A percentile compares a stretch with the other conserved stretches of the same genome.
These are phyloP conservation scores for Agrocybe praecox DNA, from an alignment of 768 basidiomycete genomes.

Conservation along the genomic window DNA sequence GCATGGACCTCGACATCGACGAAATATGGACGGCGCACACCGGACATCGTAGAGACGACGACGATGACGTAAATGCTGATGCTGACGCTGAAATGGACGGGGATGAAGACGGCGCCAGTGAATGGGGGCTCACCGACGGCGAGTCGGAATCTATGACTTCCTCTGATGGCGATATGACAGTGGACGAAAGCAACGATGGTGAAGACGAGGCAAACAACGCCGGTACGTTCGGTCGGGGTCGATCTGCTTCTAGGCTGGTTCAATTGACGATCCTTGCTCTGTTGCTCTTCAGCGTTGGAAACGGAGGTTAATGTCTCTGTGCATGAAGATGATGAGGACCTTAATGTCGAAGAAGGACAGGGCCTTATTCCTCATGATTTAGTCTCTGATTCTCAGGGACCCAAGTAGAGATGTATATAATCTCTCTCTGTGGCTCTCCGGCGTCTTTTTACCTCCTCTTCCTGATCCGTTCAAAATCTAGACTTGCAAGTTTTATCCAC, in stretches of 20 bases:
- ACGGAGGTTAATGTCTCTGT: constrained; percentile 23
- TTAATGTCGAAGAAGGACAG: constrained; percentile 15
- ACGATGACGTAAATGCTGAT: constrained; percentile 14
- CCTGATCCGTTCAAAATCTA: not conserved
- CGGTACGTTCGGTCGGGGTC: constrained; percentile 9
- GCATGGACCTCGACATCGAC: constrained; percentile 37
- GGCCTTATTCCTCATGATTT: constrained; percentile 12
- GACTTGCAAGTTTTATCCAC: not conserved
- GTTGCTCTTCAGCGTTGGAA: constrained; percentile 22
- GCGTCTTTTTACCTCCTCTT: too few relatives aligned
- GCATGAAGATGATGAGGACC: constrained; percentile 21
- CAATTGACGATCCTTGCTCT: constrained; percentile 18
- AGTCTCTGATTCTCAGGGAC: constrained; percentile 7
- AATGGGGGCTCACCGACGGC: constrained; percentile 46
- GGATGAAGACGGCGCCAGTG: constrained; percentile 23
- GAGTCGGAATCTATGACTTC: constrained; percentile 33
- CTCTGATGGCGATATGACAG: constrained; percentile 19
- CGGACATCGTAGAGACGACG: constrained; percentile 3
- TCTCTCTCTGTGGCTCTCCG: constrained; percentile 9
- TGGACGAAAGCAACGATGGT: constrained; percentile 11
- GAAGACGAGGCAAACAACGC: constrained; percentile 11
- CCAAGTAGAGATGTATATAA: constrained; percentile 16
- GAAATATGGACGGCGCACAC: constrained; percentile 19
- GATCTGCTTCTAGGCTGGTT: constrained; percentile 5
- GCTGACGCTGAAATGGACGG: constrained; percentile 27